These are phyloP conservation scores for Veloboletus limbatus DNA, from an alignment of 1,284 basidiomycete species.

Conservation along the genomic window DNA sequence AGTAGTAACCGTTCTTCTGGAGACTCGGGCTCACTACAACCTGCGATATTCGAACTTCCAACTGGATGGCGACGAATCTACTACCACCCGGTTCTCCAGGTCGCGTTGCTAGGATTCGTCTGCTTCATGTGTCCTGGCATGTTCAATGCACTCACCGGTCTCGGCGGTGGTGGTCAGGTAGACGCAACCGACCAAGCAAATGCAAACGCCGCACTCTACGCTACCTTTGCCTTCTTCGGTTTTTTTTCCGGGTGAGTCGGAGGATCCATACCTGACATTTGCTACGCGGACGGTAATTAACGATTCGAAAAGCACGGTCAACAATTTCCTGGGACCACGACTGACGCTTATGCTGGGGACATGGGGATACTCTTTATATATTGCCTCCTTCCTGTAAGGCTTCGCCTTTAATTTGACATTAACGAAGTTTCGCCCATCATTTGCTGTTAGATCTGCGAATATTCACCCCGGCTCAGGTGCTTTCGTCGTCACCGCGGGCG, in stretches of 20 bases:
- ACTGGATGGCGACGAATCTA: constrained; percentile 34
- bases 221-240: constrained; percentile 42
- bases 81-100: constrained; percentile 34
- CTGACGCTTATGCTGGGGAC: too few relatives aligned
- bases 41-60: constrained; percentile 28
- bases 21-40: constrained; percentile 9
- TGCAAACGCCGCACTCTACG: constrained; percentile 40
- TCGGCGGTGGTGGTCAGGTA: constrained; percentile 42
- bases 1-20: constrained; percentile 6
- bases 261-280: background rate
- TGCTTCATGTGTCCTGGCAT: constrained; percentile 40
- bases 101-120: constrained; percentile 38
- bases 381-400: too few relatives aligned
- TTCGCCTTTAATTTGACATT: too few relatives aligned
- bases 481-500: constrained; percentile 56
- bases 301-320: constrained; percentile 48
- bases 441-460: constrained; percentile 40
- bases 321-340: too few relatives aligned
- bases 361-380: too few relatives aligned
- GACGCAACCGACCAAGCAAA: constrained; percentile 35
- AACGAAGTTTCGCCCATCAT: too few relatives aligned
- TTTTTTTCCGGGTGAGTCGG: constrained; percentile 44
- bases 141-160: constrained; percentile 35
- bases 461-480: constrained; percentile 39
- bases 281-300: too few relatives aligned